These are phyloP conservation scores for Phytophthora pinifolia DNA, from an alignment of 352 stramenopile genomes.

Conservation along the genomic window DNA sequence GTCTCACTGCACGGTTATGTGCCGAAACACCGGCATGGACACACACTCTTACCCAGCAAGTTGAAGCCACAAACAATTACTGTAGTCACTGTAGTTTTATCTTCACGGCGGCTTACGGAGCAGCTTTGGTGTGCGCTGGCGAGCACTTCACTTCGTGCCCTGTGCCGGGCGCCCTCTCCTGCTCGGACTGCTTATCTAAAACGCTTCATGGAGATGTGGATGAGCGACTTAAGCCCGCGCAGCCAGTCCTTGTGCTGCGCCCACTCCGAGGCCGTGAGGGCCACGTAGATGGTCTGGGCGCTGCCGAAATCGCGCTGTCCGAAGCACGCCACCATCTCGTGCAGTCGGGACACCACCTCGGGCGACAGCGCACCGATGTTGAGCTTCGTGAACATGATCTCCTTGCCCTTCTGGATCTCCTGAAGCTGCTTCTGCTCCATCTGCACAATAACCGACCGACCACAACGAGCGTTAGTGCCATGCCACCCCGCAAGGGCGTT, in stretches of 20 bases:
- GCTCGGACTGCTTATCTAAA: slow-evolving; percentile 69
- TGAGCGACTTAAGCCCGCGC: slow-evolving; percentile 95
- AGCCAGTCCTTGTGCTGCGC: slow-evolving; percentile 98
- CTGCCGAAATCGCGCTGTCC: slow-evolving; percentile 74
- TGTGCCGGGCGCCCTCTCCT: slow-evolving; percentile 12
- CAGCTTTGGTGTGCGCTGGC: slow-evolving; percentile 1
- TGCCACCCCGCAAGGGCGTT: neutral
- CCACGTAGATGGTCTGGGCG: slow-evolving; percentile 87
- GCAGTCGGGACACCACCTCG: slow-evolving; percentile 67
- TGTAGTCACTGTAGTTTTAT: too few relatives aligned
- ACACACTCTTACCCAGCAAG: neutral
- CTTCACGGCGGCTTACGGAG: slow-evolving; percentile 6
- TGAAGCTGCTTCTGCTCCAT: slow-evolving; percentile 87
- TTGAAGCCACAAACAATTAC: too few relatives aligned
- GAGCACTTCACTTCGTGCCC: slow-evolving; percentile 23
- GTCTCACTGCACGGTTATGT: slow-evolving; percentile 1
- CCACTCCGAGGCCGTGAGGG: slow-evolving; percentile 93
- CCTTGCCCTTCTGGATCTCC: slow-evolving; percentile 85
- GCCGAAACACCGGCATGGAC: too few relatives aligned
- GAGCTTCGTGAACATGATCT: slow-evolving; percentile 88
- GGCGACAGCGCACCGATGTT: slow-evolving; percentile 77
- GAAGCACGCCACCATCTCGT: slow-evolving; percentile 83
- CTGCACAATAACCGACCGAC: slow-evolving; percentile 38
- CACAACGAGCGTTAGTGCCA: slow-evolving; percentile 4
- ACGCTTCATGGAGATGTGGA: slow-evolving; percentile 93